phyloP scores from a whole-genome alignment of 1,284 basidiomycete genomes.

The Chalciporus sp. region DNA sequence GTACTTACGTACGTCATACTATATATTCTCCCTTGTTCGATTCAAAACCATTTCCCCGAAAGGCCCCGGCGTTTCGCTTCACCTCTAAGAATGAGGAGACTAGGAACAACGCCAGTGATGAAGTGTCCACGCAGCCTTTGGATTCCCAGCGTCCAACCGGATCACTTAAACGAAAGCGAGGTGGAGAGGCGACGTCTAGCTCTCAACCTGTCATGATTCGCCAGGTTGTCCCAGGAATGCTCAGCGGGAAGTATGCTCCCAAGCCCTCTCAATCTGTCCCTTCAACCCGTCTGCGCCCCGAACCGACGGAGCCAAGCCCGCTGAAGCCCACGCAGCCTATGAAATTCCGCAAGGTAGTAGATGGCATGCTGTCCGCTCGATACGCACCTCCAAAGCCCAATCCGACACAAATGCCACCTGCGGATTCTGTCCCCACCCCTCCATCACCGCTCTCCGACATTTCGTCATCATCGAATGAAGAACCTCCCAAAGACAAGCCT shows the following conservation, averaged over 20 bases:
- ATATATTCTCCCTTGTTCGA: background rate
- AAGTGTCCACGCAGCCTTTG: constrained; percentile 13
- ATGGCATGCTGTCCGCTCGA: constrained; percentile 36
- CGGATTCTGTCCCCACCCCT: constrained; percentile 7
- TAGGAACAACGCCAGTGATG: constrained; percentile 31
- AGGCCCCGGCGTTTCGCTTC: constrained; percentile 10
- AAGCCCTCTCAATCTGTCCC: constrained; percentile 19
- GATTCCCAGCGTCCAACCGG: constrained; percentile 16
- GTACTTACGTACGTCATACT: constrained; percentile 22
- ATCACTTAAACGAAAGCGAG: constrained; percentile 46
- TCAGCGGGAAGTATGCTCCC: constrained; percentile 33
- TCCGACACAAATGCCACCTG: constrained; percentile 2
- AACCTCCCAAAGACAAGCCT: constrained; percentile 3
- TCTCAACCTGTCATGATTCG: constrained; percentile 34
- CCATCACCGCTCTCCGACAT: constrained; percentile 30
- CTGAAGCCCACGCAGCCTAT: constrained; percentile 28
- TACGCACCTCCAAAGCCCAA: constrained; percentile 25
- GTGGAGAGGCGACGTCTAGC: constrained; percentile 29
- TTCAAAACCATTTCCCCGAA: constrained; percentile 12
- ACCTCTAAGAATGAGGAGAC: constrained; percentile 21
- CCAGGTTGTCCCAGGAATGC: constrained; percentile 41
- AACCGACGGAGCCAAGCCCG: constrained; percentile 17
- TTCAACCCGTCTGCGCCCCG: constrained; percentile 9
- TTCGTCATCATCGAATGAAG: constrained; percentile 31
- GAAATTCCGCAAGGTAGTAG: constrained; percentile 39